phyloP scores from a whole-genome alignment of 495 filamentous ascomycete species.

The Tirmania nivea region DNA sequence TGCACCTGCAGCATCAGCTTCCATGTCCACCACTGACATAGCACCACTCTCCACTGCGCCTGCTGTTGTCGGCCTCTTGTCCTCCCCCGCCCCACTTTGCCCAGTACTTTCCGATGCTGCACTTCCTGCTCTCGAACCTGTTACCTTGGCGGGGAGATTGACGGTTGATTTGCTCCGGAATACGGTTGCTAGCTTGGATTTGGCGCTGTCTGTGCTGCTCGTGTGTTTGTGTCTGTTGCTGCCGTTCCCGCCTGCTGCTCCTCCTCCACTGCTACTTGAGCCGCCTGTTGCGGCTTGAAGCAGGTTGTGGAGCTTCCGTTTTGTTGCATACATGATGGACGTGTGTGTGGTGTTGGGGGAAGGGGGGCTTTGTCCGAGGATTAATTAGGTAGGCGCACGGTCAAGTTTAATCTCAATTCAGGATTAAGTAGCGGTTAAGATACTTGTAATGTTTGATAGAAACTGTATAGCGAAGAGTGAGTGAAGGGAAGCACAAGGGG shows the following conservation, averaged over 20 bases:
- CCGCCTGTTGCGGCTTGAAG: constrained; percentile 7
- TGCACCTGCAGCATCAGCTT: background rate
- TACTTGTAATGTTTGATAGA: too few species aligned
- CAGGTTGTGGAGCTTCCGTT: constrained; percentile 21
- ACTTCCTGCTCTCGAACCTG: background rate
- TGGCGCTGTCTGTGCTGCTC: background rate
- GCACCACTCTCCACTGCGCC: background rate
- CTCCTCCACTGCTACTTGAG: background rate
- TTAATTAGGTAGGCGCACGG: too few species aligned
- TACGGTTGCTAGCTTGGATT: background rate
- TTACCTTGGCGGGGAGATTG: background rate
- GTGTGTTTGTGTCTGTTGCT: constrained; percentile 5
- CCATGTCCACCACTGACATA: background rate
- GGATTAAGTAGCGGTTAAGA: too few species aligned
- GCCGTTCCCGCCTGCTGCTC: constrained; percentile 5
- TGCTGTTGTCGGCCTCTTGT: background rate
- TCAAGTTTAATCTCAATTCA: too few species aligned
- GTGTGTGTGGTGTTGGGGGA: background rate
- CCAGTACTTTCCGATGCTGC: background rate
- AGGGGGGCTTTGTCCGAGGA: too few species aligned
- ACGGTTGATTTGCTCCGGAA: background rate
- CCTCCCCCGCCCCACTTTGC: background rate
- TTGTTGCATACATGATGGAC: constrained; percentile 13
- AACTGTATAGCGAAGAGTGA: too few species aligned
- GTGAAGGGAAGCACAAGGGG: too few species aligned